phyloP scores from a whole-genome alignment of 2,329 filamentous ascomycete genomes.

The Monosporascus cannonballus region DNA sequence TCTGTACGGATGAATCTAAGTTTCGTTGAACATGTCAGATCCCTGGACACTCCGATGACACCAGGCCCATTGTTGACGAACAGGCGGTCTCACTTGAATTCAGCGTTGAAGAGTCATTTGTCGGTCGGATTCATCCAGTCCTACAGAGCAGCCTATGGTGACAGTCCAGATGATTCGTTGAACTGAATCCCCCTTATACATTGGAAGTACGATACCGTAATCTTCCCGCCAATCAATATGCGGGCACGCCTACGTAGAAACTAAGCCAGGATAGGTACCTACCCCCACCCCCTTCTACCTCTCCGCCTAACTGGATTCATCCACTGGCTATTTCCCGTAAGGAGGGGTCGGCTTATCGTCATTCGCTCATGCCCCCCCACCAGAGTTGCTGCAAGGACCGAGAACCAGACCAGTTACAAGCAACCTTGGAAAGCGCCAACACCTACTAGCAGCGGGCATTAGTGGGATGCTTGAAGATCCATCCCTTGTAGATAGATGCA shows the following conservation, averaged over 20 bases:
- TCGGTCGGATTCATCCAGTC: background rate
- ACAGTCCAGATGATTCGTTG: background rate
- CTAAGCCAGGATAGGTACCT: no score
- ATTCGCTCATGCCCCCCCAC: background rate
- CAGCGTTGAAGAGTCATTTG: background rate
- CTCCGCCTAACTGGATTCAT: background rate
- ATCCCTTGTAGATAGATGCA: background rate
- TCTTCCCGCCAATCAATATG: no score
- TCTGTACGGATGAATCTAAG: no score
- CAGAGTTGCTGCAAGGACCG: background rate
- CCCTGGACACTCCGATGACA: background rate
- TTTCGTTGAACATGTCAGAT: background rate
- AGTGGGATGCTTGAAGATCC: background rate
- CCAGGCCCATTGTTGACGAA: background rate
- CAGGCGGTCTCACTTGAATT: background rate
- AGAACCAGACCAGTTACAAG: background rate
- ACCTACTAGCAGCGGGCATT: background rate
- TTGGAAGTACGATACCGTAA: no score
- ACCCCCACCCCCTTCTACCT: background rate
- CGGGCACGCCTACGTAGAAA: no score
- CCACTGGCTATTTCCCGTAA: background rate
- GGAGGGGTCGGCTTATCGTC: background rate
- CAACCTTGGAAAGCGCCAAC: background rate
- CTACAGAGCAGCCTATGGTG: background rate
- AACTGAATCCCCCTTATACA: background rate